Evolutionary conservation across 2,329 filamentous ascomycete species (phyloP).

Genomic region (Cryphonectria carpinicola): DNA sequence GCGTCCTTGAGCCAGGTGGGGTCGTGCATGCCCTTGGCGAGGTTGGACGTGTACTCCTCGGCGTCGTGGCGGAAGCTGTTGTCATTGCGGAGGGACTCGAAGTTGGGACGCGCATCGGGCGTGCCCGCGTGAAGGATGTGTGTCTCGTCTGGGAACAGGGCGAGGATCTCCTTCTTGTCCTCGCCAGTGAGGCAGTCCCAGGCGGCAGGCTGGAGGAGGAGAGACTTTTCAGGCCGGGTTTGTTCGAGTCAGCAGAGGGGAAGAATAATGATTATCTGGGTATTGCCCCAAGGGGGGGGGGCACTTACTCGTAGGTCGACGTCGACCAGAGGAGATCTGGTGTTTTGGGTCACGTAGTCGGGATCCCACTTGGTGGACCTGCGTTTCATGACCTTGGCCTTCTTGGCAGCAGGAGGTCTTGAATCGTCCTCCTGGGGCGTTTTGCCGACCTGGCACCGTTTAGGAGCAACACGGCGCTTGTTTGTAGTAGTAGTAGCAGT

Average conservation of each 20-base stretch:
- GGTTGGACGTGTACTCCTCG: constrained; percentile 47
- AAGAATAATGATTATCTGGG: background rate
- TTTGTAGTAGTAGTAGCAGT: background rate
- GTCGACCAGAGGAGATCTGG: constrained; percentile 41
- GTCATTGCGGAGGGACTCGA: constrained; percentile 43
- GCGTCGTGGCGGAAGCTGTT: constrained; percentile 49
- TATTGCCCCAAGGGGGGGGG: background rate
- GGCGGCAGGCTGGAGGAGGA: constrained; percentile 42
- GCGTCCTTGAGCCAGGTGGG: constrained; percentile 57
- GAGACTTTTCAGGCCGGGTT: constrained; percentile 34
- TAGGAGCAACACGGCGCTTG: constrained; percentile 17
- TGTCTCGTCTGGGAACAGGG: constrained; percentile 41
- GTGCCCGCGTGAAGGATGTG: constrained; percentile 40
- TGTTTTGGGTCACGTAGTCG: constrained; percentile 41
- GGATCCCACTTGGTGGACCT: constrained; percentile 35
- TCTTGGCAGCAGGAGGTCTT: constrained; percentile 31
- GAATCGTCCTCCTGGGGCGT: background rate
- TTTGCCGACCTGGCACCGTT: background rate
- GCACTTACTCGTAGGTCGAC: constrained; percentile 42
- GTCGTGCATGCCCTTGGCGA: constrained; percentile 54
- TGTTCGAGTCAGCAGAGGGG: constrained; percentile 19
- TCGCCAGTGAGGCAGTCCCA: constrained; percentile 43
- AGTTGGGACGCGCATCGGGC: constrained; percentile 40
- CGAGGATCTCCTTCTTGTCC: constrained; percentile 41
- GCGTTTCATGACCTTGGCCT: constrained; percentile 30